phyloP scores from a whole-genome alignment of 192 early-diverging fungal genomes.

The Umbelopsis isabellina region DNA sequence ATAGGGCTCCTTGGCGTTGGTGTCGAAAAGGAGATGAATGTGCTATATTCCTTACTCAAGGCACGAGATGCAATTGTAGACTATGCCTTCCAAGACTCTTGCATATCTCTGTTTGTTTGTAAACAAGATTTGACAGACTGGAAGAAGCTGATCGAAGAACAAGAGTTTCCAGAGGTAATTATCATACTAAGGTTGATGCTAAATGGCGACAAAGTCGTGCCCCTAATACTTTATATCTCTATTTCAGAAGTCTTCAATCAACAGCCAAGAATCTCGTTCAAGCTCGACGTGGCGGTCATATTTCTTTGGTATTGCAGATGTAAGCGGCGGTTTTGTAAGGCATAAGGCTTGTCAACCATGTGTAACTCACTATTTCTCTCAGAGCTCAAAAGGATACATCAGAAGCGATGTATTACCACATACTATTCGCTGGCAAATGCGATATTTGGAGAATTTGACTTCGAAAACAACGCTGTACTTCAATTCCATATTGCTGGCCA shows the following conservation, averaged over 20 bases:
- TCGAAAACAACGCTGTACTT: slow-evolving; percentile 58
- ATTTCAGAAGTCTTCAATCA: slow-evolving; percentile 23
- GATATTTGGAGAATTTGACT: slow-evolving; percentile 48
- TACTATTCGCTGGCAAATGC: slow-evolving; percentile 46
- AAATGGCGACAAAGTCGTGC: background rate
- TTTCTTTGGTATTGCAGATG: slow-evolving; percentile 21
- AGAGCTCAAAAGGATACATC: slow-evolving; percentile 28
- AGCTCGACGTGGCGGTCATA: slow-evolving; percentile 3
- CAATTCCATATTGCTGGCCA: slow-evolving; percentile 47
- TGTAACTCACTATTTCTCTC: background rate
- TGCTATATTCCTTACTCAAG: slow-evolving; percentile 37
- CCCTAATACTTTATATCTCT: background rate
- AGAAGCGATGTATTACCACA: slow-evolving; percentile 43
- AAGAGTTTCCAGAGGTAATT: slow-evolving; percentile 50
- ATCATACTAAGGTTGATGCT: background rate
- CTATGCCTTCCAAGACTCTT: slow-evolving; percentile 53
- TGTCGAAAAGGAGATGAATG: slow-evolving; percentile 43
- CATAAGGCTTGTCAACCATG: background rate
- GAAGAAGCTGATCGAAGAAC: slow-evolving; percentile 42
- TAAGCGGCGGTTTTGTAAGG: background rate
- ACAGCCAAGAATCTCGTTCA: slow-evolving; percentile 22
- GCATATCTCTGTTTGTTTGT: slow-evolving; percentile 42
- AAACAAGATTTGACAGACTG: slow-evolving; percentile 45
- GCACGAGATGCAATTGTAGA: slow-evolving; percentile 40
- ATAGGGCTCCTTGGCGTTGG: slow-evolving; percentile 42